Conservation (phyloP, 164 flowering plant genomes). For the Akebia trifoliata region DNA sequence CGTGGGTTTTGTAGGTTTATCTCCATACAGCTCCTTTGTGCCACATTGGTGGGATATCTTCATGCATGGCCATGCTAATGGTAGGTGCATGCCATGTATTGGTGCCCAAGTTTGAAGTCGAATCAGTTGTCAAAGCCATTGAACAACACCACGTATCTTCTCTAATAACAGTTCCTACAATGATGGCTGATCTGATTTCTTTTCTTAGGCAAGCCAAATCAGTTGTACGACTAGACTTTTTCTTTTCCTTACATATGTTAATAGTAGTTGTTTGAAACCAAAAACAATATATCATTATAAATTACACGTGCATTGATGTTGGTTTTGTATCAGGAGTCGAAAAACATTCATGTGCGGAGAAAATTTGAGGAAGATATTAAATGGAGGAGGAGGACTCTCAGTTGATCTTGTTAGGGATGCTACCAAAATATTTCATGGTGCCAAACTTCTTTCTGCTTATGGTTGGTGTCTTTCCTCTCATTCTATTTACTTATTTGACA, state of each 20-base stretch:
- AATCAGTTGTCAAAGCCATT: constrained; percentile 49
- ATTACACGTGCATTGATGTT: too few species aligned
- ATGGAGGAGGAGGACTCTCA: constrained; percentile 86
- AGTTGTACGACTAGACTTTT: neutral
- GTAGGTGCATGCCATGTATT: constrained; percentile 77
- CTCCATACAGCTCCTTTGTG: constrained; percentile 91
- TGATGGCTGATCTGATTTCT: constrained; percentile 71
- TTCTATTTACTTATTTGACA: neutral
- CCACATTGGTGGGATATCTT: constrained; percentile 93
- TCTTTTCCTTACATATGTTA: too few species aligned
- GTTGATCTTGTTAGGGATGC: constrained; percentile 44
- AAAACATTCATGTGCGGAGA: constrained; percentile 26
- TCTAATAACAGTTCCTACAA: constrained; percentile 78
- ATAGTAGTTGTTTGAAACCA: too few species aligned
- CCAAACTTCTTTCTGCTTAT: constrained; percentile 80
- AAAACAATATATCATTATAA: too few species aligned
- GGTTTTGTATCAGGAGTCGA: constrained; percentile 14
- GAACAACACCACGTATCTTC: constrained; percentile 60
- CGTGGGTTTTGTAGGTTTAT: constrained; percentile 56
- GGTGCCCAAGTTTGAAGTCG: constrained; percentile 70
- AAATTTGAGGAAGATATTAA: constrained; percentile 64
- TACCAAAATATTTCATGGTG: constrained; percentile 45
- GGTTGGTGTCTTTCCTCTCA: constrained; percentile 39
- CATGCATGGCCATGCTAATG: constrained; percentile 89
- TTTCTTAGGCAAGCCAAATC: constrained; percentile 40